Base-by-base conservation (phyloP, 148 eudicot species). In the Fallopia convolvulus region DNA sequence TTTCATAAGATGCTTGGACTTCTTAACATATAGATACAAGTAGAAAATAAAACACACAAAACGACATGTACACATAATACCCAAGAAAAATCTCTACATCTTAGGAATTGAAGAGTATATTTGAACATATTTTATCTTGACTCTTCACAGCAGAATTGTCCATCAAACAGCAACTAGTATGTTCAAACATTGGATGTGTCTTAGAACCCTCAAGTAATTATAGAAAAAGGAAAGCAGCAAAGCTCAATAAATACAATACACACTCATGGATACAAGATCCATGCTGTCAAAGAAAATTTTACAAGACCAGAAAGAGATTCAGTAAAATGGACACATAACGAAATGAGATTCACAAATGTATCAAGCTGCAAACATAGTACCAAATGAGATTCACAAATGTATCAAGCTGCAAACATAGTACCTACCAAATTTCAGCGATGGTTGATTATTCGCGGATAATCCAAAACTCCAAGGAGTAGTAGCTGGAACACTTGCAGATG, bases 371-470 rank as follows among this genome's bases (percentile, higher is more conserved):
- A 73, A 50, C 42, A 53, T 21, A 74, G 52, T 56, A 85, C 92
- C 79, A 36, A 15, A 17, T 68, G 44, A 68, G 44, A 36, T 68
- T 33, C 15, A 14, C 68, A n/a, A n/a, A n/a, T n/a, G 44, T 68
- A 8, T 60, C 75, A 70, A 77, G 47, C 32, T 30, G 21, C 47
- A 10, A 73, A 50, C 42, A 53, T 21, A 74, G 52, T 56, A 85
- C 92, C 79, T 84, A 89, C 97, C 98, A 81, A 92, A 90, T 49
- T 83, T 58, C 77, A 90, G 88, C 23, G 89, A 75, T 41, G 84
- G 30, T 70, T 84, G 89, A 79, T 73, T 84, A 50, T 73, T 77
- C 32, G 80, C 60, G 55, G 68, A 82, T 71, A 79, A 82, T 75
- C 83, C 85, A 77, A 76, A 75, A 68, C 77, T 83, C 78, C 78